These are phyloP conservation scores for Tilletiaria anomala DNA, from an alignment of 1,284 basidiomycete genomes.

Conservation along the genomic window DNA sequence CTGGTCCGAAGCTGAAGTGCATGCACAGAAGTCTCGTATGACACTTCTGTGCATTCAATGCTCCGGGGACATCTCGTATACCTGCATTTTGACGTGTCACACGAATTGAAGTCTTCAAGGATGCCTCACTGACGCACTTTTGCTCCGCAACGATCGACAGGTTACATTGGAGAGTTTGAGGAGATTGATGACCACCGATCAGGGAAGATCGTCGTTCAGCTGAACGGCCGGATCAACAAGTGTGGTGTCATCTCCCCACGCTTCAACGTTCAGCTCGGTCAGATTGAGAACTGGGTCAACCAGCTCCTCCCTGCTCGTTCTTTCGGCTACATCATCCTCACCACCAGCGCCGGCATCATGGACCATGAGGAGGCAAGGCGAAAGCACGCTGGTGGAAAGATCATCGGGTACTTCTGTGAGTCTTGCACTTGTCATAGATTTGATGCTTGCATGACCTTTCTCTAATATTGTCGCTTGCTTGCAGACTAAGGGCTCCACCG, in stretches of 20 bases:
- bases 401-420: constrained; percentile 41
- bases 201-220: constrained; percentile 90
- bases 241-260: constrained; percentile 91
- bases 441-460: no score
- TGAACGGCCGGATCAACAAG: constrained; percentile 98
- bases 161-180: constrained; percentile 98
- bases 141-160: no score
- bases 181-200: constrained; percentile 98
- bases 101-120: no score
- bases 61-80: no score
- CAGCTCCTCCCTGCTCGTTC: constrained; percentile 51
- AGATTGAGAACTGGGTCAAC: constrained; percentile 69
- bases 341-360: constrained; percentile 94
- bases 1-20: no score
- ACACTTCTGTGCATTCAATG: no score
- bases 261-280: constrained; percentile 84
- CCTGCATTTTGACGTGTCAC: no score
- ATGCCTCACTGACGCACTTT: no score
- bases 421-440: no score
- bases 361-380: constrained; percentile 98
- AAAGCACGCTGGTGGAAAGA: constrained; percentile 89
- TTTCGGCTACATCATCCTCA: constrained; percentile 91
- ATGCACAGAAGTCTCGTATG: no score
- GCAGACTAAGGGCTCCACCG: no score
- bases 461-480: no score